A percentile compares a stretch with the other conserved stretches of the same genome.
Evolutionary conservation across 2,329 filamentous ascomycete genomes (phyloP).

Genomic region (Aspergillus ochraceus): DNA sequence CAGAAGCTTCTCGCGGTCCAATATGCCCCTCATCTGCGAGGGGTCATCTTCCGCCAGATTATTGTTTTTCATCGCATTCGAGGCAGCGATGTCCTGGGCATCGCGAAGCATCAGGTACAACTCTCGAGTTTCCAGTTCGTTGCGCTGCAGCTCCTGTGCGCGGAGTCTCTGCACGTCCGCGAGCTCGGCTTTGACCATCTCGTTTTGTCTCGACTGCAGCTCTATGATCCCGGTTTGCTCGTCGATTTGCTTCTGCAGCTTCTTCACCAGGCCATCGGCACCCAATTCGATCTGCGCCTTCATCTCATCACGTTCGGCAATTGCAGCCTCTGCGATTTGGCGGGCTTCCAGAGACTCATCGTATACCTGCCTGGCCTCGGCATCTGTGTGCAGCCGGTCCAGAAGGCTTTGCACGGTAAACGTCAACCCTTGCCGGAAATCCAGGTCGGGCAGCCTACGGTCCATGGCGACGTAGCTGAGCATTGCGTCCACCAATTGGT

Average conservation of each 20-base stretch:
- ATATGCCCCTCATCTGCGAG: conserved; percentile 81
- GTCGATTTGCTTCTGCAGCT: conserved; percentile 89
- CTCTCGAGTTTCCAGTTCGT: conserved; percentile 93
- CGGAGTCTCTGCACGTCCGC: conserved; percentile 82
- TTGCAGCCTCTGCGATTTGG: conserved; percentile 91
- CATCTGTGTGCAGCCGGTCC: conserved; percentile 95
- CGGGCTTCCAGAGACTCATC: conserved; percentile 89
- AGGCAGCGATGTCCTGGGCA: conserved; percentile 91
- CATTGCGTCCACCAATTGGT: conserved; percentile 98
- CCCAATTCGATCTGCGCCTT: conserved; percentile 83
- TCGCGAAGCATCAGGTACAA: conserved; percentile 97
- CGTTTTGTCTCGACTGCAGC: conserved; percentile 80
- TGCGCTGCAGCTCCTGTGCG: conserved; percentile 87
- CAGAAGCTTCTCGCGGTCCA: conserved; percentile 91
- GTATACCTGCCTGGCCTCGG: conserved; percentile 84
- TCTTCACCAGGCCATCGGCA: conserved; percentile 88
- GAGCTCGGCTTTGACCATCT: conserved; percentile 84
- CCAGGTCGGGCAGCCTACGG: conserved; percentile 89
- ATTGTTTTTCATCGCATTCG: conserved; percentile 67
- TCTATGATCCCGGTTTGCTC: conserved; percentile 91
- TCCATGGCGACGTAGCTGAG: conserved; percentile 99
- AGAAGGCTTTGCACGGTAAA: conserved; percentile 95
- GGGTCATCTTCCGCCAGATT: conserved; percentile 65
- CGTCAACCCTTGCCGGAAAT: conserved; percentile 94
- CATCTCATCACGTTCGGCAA: conserved; percentile 96